These are phyloP conservation scores for Cylindrotheca closterium DNA, from an alignment of 108 stramenopile genomes.

Conservation along the genomic window DNA sequence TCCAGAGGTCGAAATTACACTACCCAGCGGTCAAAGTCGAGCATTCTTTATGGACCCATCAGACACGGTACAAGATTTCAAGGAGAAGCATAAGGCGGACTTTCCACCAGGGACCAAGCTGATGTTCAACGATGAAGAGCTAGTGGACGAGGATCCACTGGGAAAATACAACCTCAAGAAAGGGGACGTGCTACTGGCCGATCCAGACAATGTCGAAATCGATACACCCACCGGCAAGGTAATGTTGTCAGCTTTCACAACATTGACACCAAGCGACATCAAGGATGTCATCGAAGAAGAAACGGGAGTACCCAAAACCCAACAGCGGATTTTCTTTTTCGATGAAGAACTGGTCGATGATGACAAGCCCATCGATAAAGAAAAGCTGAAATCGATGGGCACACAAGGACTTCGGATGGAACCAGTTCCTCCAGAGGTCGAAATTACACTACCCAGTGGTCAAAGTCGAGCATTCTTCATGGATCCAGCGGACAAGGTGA, in stretches of 20 bases:
- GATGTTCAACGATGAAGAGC: not conserved
- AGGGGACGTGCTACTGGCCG: not conserved
- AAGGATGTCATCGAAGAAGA: constrained; percentile 6
- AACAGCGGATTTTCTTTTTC: constrained; percentile 12
- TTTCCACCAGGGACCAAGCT: not conserved
- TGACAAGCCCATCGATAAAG: constrained; percentile 1
- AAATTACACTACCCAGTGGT: constrained; percentile 9
- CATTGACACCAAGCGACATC: constrained; percentile 12
- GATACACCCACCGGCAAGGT: constrained; percentile 8
- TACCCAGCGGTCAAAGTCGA: constrained; percentile 5
- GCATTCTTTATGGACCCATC: constrained; percentile 8
- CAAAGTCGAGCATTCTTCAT: constrained; percentile 13
- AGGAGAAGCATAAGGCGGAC: constrained; percentile 1
- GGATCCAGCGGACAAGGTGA: constrained; percentile 7
- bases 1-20: constrained; percentile 1
- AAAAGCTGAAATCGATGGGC: not conserved
- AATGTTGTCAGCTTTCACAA: constrained; percentile 10
- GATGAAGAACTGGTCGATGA: constrained; percentile 19
- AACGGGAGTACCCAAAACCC: not conserved
- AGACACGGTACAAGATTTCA: not conserved
- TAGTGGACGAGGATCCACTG: not conserved
- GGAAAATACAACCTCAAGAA: not conserved
- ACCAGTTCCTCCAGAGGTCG: not conserved
- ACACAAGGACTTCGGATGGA: constrained; percentile 3
- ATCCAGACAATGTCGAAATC: constrained; percentile 2